Conservation (phyloP, 495 filamentous ascomycete species). For the Arthonia radiata region DNA sequence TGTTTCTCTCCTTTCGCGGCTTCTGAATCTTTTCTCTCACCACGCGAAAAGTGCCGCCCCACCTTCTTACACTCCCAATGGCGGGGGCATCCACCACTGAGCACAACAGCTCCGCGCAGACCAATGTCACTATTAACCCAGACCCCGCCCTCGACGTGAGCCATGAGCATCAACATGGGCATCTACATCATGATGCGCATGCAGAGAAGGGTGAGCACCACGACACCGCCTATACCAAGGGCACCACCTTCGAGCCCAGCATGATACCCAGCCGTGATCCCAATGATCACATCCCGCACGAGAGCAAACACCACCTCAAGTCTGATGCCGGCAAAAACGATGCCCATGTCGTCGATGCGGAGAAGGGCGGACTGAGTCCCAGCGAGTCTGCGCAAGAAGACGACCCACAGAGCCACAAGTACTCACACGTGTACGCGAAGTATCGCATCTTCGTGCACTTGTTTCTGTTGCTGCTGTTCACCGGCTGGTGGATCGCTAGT, state of each 20-base stretch:
- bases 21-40: too few species aligned
- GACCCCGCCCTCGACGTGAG: conserved; percentile 19
- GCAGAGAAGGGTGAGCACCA: conserved; percentile 21
- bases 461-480: conserved; percentile 30
- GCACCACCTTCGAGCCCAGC: conserved; percentile 18
- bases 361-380: conserved; percentile 16
- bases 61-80: too few species aligned
- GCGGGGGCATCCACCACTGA: too few species aligned
- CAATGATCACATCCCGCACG: conserved; percentile 14
- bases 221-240: conserved; percentile 23
- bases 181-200: conserved; percentile 23
- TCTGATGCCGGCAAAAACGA: conserved; percentile 6
- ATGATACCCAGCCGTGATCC: conserved; percentile 18
- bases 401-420: conserved; percentile 10
- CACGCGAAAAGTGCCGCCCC: too few species aligned
- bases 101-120: conserved; percentile 13
- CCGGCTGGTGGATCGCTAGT: conserved; percentile 71
- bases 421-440: conserved; percentile 15
- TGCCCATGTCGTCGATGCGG: conserved; percentile 14
- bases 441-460: conserved; percentile 22
- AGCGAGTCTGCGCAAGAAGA: conserved; percentile 9
- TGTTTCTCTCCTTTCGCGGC: too few species aligned
- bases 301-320: conserved; percentile 15
- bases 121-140: conserved; percentile 9
- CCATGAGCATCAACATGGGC: conserved; percentile 24